Percentiles rank a stretch among this genome's conserved stretches.
phyloP scores from a whole-genome alignment of 1,139 yeast genomes.

The Kodamaea ohmeri region DNA sequence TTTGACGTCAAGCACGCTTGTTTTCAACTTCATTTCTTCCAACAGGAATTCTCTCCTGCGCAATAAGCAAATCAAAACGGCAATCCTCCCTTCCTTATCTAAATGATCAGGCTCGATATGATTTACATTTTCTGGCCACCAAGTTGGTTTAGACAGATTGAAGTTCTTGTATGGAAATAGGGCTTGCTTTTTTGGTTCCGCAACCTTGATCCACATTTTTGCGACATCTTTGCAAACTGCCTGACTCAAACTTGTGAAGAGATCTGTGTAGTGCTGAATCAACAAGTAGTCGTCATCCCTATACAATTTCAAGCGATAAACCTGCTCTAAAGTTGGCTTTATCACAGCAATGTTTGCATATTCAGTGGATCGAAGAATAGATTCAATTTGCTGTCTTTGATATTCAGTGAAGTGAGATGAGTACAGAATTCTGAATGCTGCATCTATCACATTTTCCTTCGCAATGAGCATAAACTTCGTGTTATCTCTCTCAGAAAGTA shows the following conservation, averaged over 20 bases:
- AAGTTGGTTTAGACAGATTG: slow-evolving; percentile 48
- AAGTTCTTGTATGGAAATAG: slow-evolving; percentile 59
- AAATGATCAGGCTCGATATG: slow-evolving; percentile 78
- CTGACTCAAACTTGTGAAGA: slow-evolving; percentile 35
- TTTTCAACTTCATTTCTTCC: slow-evolving; percentile 19
- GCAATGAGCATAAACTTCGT: slow-evolving; percentile 12
- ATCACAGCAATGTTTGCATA: slow-evolving; percentile 7
- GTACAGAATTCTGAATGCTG: slow-evolving; percentile 13
- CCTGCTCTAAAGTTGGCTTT: slow-evolving; percentile 11
- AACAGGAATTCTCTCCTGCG: slow-evolving; percentile 26
- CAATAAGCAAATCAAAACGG: slow-evolving; percentile 45
- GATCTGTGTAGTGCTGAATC: slow-evolving; percentile 11
- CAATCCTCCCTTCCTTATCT: slow-evolving; percentile 53
- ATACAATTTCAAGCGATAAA: slow-evolving; percentile 4
- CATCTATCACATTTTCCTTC: slow-evolving; percentile 1
- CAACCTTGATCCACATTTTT: slow-evolving; percentile 62
- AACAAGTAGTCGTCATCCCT: slow-evolving; percentile 2
- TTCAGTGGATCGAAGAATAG: slow-evolving; percentile 4
- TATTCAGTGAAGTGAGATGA: slow-evolving; percentile 17
- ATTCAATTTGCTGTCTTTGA: slow-evolving; percentile 15
- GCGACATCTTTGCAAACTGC: slow-evolving; percentile 59
- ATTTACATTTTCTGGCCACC: slow-evolving; percentile 67
- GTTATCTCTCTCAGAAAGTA: slow-evolving; percentile 6
- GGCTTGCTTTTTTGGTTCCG: slow-evolving; percentile 70
- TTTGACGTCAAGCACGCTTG: slow-evolving; percentile 14